phyloP scores from a whole-genome alignment of 441 rosid species.

The Daphne laureola region DNA sequence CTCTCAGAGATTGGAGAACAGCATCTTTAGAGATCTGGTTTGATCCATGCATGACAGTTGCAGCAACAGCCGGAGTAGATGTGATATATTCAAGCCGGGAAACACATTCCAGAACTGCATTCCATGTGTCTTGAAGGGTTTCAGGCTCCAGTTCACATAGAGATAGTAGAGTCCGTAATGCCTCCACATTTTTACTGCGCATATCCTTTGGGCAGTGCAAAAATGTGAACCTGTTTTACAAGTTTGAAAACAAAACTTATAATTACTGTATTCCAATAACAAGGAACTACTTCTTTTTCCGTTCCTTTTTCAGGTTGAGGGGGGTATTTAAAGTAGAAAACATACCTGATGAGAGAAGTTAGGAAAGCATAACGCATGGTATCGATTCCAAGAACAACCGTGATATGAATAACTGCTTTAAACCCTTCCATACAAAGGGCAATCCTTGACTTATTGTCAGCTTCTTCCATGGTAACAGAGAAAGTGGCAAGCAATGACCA shows the following conservation, averaged over 20 bases:
- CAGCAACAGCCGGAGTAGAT: conserved; percentile 90
- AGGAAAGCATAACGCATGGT: conserved; percentile 99
- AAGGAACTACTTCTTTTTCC: too few species aligned
- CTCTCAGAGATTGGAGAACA: conserved; percentile 86
- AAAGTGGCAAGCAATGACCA: conserved; percentile 98
- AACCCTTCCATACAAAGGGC: conserved; percentile 98
- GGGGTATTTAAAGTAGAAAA: neutral
- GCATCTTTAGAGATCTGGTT: conserved; percentile 98
- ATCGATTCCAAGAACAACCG: conserved; percentile 95
- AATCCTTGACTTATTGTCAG: conserved; percentile 89
- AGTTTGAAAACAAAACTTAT: conserved; percentile 14
- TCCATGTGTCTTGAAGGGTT: conserved; percentile 98
- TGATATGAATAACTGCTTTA: conserved; percentile 93
- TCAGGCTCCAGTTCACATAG: conserved; percentile 76
- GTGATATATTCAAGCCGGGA: conserved; percentile 94
- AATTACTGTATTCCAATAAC: too few species aligned
- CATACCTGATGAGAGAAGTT: conserved; percentile 93
- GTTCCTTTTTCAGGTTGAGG: too few species aligned
- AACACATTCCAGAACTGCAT: conserved; percentile 98
- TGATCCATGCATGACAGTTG: conserved; percentile 96
- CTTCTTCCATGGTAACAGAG: conserved; percentile 99
- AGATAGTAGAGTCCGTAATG: conserved; percentile 76
- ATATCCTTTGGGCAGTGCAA: conserved; percentile 98
- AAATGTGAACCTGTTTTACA: conserved; percentile 81
- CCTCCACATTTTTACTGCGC: conserved; percentile 98